Evolutionary conservation across 495 filamentous ascomycete genomes (phyloP).

Genomic region (Xylaria flabelliformis): DNA sequence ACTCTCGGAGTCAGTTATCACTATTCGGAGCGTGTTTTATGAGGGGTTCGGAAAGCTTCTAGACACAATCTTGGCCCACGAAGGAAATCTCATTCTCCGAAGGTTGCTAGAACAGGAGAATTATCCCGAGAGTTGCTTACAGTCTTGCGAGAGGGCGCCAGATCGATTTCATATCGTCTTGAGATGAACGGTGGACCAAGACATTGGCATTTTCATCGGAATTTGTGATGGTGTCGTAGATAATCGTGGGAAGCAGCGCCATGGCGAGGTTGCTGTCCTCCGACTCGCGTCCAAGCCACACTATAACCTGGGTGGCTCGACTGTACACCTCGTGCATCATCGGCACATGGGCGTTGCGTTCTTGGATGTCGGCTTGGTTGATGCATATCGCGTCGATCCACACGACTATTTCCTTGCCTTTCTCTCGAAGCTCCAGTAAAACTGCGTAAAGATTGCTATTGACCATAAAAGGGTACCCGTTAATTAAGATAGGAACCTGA

Average conservation of each 20-base stretch:
- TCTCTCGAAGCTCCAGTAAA: background rate
- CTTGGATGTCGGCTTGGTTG: slow-evolving; percentile 3
- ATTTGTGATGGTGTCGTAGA: background rate
- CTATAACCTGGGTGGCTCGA: background rate
- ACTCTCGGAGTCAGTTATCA: too few species aligned
- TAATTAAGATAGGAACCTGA: background rate
- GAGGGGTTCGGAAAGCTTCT: too few species aligned
- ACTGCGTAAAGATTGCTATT: background rate
- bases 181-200: background rate
- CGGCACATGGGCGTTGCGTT: slow-evolving; percentile 1
- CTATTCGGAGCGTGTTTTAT: too few species aligned
- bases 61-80: too few species aligned
- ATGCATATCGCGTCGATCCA: slow-evolving; percentile 11
- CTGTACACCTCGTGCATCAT: slow-evolving; percentile 9
- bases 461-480: background rate
- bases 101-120: too few species aligned
- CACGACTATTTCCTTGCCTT: background rate
- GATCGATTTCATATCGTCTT: background rate
- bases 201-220: background rate
- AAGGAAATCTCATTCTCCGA: too few species aligned
- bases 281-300: slow-evolving; percentile 1
- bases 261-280: slow-evolving; percentile 3
- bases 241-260: background rate
- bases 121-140: too few species aligned
- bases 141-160: slow-evolving; percentile 8